These are phyloP conservation scores for Alisma plantagoaquatica DNA, from an alignment of 106 monocot genomes.

Conservation along the genomic window DNA sequence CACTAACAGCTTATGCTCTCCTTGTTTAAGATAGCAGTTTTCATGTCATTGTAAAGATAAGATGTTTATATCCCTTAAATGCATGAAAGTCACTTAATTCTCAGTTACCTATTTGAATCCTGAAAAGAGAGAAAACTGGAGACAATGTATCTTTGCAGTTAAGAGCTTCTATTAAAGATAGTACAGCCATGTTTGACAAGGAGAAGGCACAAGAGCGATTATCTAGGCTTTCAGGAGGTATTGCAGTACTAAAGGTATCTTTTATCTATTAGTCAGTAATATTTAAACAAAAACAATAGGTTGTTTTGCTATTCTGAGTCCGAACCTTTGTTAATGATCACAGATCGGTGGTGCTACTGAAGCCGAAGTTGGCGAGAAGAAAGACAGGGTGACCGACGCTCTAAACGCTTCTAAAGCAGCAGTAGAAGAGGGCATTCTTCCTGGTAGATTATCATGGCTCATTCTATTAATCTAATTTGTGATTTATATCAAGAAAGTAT, in stretches of 20 bases:
- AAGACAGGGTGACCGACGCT: slow-evolving; percentile 72
- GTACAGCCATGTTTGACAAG: slow-evolving; percentile 75
- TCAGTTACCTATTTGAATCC: too few species aligned
- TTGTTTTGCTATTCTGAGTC: too few species aligned
- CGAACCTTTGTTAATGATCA: too few species aligned
- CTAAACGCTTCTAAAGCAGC: slow-evolving; percentile 70
- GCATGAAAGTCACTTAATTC: not conserved
- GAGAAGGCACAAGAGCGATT: slow-evolving; percentile 81
- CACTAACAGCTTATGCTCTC: not conserved
- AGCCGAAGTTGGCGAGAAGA: slow-evolving; percentile 73
- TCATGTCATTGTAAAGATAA: too few species aligned
- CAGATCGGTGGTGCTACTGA: slow-evolving; percentile 80
- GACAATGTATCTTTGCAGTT: slow-evolving; percentile 23
- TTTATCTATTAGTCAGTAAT: not conserved
- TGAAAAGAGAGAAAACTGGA: too few species aligned
- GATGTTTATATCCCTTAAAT: not conserved
- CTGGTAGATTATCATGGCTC: slow-evolving; percentile 41
- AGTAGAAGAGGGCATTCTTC: slow-evolving; percentile 65
- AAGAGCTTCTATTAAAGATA: slow-evolving; percentile 41
- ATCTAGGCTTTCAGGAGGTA: slow-evolving; percentile 75
- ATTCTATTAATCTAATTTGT: too few species aligned
- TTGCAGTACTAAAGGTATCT: slow-evolving; percentile 71
- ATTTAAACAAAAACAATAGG: too few species aligned
- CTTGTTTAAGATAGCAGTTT: too few species aligned
- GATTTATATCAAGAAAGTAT: too few species aligned